Evolutionary conservation across 441 rosid species (phyloP).

Genomic region (Flueggea neowawraea): DNA sequence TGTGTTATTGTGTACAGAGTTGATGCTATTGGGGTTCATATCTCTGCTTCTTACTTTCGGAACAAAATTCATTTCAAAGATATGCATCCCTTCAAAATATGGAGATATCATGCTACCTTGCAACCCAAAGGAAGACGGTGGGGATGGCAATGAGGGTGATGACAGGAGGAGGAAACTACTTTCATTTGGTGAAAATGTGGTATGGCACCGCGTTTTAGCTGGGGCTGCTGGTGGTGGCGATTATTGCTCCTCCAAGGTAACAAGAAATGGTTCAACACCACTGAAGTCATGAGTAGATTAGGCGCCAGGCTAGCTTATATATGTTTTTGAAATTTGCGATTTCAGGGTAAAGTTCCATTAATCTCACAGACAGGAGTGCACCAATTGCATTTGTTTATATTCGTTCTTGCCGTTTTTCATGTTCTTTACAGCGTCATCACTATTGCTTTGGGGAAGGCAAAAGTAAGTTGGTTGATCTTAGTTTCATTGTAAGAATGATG

Average conservation of each 20-base stretch:
- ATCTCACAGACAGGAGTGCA: conserved; percentile 52
- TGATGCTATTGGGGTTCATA: conserved; percentile 63
- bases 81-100: conserved; percentile 40
- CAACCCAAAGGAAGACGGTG: neutral
- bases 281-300: no score
- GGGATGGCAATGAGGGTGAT: neutral
- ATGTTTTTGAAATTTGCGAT: neutral
- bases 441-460: conserved; percentile 46
- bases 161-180: conserved; percentile 33
- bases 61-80: conserved; percentile 29
- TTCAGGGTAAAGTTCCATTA: conserved; percentile 41
- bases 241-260: conserved; percentile 31
- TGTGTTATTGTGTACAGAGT: conserved; percentile 26
- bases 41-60: conserved; percentile 51
- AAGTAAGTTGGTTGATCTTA: conserved; percentile 26
- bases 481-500: no score
- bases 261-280: neutral
- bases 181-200: conserved; percentile 19
- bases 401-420: conserved; percentile 57
- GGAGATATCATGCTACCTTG: conserved; percentile 54
- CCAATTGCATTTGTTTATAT: conserved; percentile 62
- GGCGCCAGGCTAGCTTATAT: no score
- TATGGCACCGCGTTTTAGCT: conserved; percentile 40
- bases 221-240: conserved; percentile 19
- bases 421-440: conserved; percentile 50